Base-by-base conservation (phyloP, 306 rosid species). In the Clitoria ternatea region DNA sequence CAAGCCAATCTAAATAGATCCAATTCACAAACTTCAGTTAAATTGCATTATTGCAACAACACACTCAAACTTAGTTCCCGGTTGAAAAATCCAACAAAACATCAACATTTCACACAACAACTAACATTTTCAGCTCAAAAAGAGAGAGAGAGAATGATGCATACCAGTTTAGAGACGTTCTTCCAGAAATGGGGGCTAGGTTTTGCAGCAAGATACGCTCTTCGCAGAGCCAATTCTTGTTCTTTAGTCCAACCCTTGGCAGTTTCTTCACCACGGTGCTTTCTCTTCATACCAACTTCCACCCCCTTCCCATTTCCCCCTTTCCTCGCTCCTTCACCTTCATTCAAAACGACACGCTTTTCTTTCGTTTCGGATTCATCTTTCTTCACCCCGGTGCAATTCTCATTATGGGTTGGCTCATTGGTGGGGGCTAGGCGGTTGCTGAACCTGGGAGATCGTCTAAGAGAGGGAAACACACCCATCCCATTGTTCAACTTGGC, bases 181-280 rank as follows among this genome's bases (percentile, higher is more conserved):
- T 90, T 93, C 98, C 98, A 93, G 85, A 93, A 93, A 64, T 81
- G 73, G 11, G 98, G 96, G 6, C 90, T 87, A 3, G 97, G 98
- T 76, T 81, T 90, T 22, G 87, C 84, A 36, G 75, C 59, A 20
- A 83, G 44, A 80, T 85, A 93, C 22, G 98, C 94, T 69, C 59
- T 88, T 59, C 75, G 85, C 77, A 93, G 52, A 7, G 88, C 92
- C 60, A 65, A 62, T 69, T 88, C 92, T 71, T 93, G 97, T 62
- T 93, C 96, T 72, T 73, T 80, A 12, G 89, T 85, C 98, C 98
- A 93, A 56, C 88, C 90, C 6, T 76, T 59, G 1, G 42, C 66
- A n/a, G 44, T 17, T 64, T 70, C 71, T 52, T 36, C 29, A n/a
- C 29, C 81, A 17, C 63, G 35, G 15, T 86, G 80, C 79, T 85